These are phyloP conservation scores for Candolleomyces eurysporus DNA, from an alignment of 768 basidiomycete species.

Conservation along the genomic window DNA sequence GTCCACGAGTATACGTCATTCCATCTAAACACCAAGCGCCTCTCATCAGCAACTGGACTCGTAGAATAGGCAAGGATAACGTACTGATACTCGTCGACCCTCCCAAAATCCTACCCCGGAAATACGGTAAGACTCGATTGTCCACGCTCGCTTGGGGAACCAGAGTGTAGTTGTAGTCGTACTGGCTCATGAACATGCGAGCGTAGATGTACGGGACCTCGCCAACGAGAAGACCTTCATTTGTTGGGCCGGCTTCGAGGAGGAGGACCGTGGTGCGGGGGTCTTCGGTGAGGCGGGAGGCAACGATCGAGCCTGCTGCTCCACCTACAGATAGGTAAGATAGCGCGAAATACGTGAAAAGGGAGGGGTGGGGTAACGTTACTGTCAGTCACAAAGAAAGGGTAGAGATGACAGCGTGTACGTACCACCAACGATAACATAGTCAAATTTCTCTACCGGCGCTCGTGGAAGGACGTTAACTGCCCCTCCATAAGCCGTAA, in stretches of 20 bases:
- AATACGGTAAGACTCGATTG: conserved; percentile 22
- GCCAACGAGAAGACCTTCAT: neutral
- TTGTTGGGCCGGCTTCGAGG: conserved; percentile 26
- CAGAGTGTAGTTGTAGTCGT: conserved; percentile 33
- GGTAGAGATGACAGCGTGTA: conserved; percentile 1
- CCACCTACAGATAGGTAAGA: conserved; percentile 16
- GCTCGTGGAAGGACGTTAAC: too few relatives aligned
- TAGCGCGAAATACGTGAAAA: neutral
- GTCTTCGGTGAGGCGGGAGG: conserved; percentile 31
- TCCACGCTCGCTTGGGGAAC: conserved; percentile 24
- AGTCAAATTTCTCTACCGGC: neutral
- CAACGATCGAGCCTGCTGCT: conserved; percentile 29
- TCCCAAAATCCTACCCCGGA: conserved; percentile 29
- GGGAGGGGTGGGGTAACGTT: conserved; percentile 18
- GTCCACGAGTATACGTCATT: conserved; percentile 21
- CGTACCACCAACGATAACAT: neutral
- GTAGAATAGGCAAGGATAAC: conserved; percentile 4
- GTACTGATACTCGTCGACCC: conserved; percentile 29
- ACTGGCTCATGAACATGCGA: conserved; percentile 4
- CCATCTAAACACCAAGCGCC: neutral
- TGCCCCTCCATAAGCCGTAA: too few relatives aligned
- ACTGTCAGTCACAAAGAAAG: conserved; percentile 25
- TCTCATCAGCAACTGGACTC: neutral
- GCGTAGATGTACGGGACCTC: neutral
- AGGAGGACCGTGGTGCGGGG: conserved; percentile 24